Evolutionary conservation across 495 filamentous ascomycete species (phyloP).

Genomic region (Hypoxylon cercidicola): DNA sequence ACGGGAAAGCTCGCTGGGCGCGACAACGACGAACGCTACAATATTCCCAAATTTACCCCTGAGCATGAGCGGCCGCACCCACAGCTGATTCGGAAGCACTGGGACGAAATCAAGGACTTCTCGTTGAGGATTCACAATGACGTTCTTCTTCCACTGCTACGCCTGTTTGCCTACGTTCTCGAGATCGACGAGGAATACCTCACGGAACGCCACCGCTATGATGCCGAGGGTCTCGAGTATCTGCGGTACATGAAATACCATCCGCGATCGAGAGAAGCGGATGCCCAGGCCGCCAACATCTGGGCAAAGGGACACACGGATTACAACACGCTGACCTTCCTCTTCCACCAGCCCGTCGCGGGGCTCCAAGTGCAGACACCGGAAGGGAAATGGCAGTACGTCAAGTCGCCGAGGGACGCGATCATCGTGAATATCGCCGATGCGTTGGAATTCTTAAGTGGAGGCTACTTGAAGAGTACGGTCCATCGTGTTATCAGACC

Average conservation of each 20-base stretch:
- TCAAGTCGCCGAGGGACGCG: slow-evolving; percentile 58
- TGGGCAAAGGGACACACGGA: slow-evolving; percentile 64
- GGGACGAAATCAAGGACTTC: slow-evolving; percentile 60
- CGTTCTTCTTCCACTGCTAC: slow-evolving; percentile 57
- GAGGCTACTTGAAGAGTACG: slow-evolving; percentile 61
- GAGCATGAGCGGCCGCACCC: slow-evolving; percentile 57
- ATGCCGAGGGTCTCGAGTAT: slow-evolving; percentile 56
- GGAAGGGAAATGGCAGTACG: slow-evolving; percentile 55
- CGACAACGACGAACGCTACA: slow-evolving; percentile 67
- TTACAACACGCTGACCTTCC: slow-evolving; percentile 62
- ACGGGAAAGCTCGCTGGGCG: slow-evolving; percentile 45
- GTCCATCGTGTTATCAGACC: slow-evolving; percentile 63
- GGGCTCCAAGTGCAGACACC: slow-evolving; percentile 60
- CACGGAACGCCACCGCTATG: slow-evolving; percentile 61
- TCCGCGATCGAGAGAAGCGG: slow-evolving; percentile 56
- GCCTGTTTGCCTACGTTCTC: slow-evolving; percentile 60
- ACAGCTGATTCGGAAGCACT: slow-evolving; percentile 51
- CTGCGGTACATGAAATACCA: slow-evolving; percentile 67
- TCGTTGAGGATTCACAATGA: slow-evolving; percentile 58
- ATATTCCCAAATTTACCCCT: slow-evolving; percentile 64
- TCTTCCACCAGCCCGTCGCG: slow-evolving; percentile 67
- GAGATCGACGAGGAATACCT: slow-evolving; percentile 65
- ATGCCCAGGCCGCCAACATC: slow-evolving; percentile 52
- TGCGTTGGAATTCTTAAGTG: slow-evolving; percentile 59
- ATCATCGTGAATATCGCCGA: slow-evolving; percentile 65